Evolutionary conservation across 108 stramenopile species (phyloP).

Genomic region (Cyclostephanos invisitatus): DNA sequence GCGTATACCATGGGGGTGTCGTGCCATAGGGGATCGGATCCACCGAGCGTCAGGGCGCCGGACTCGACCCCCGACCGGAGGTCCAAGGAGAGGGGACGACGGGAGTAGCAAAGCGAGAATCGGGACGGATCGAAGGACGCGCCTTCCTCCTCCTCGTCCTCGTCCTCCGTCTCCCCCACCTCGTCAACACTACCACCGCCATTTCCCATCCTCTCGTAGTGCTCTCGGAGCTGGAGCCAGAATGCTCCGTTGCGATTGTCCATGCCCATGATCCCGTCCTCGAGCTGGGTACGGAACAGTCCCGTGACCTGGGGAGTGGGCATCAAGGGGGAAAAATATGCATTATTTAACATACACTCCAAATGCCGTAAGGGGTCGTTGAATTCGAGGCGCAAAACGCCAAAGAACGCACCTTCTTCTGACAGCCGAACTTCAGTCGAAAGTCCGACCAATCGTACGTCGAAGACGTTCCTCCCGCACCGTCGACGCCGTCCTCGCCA

Average conservation of each 20-base stretch:
- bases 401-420: slow-evolving; percentile 56
- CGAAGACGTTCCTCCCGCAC: background rate
- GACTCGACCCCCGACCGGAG: slow-evolving; percentile 33
- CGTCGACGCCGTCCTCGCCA: background rate
- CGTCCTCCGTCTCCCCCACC: background rate
- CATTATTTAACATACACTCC: too few relatives aligned
- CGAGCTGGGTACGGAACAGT: slow-evolving; percentile 87
- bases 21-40: slow-evolving; percentile 35
- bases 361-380: too few relatives aligned
- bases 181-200: background rate
- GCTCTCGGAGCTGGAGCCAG: slow-evolving; percentile 64
- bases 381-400: too few relatives aligned
- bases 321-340: background rate
- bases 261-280: slow-evolving; percentile 93
- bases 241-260: slow-evolving; percentile 43
- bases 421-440: slow-evolving; percentile 91
- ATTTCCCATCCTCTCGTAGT: slow-evolving; percentile 27
- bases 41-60: slow-evolving; percentile 44
- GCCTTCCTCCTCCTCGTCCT: background rate
- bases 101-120: slow-evolving; percentile 69
- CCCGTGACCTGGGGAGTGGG: slow-evolving; percentile 58
- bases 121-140: slow-evolving; percentile 42
- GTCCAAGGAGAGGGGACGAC: slow-evolving; percentile 36
- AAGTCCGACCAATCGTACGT: slow-evolving; percentile 52
- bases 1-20: slow-evolving; percentile 49